These are phyloP conservation scores for Ceratobasidium sp. DNA, from an alignment of 1,284 basidiomycete species.

Conservation along the genomic window DNA sequence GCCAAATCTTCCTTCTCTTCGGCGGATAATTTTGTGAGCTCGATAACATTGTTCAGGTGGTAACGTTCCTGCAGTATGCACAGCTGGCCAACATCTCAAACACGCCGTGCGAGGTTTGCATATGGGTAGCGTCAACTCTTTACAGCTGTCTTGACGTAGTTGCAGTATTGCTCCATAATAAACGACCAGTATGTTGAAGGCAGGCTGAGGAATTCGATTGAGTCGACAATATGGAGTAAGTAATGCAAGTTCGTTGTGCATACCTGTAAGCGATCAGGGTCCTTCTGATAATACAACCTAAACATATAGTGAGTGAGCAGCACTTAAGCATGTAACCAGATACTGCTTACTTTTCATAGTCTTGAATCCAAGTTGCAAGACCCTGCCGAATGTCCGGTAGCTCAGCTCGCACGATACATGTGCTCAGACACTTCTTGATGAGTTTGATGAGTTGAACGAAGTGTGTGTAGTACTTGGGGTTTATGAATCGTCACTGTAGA, in stretches of 20 bases:
- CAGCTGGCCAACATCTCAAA: conserved; percentile 47
- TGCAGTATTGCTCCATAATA: conserved; percentile 52
- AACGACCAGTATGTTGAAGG: conserved; percentile 59
- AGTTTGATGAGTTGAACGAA: conserved; percentile 35
- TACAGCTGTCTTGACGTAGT: conserved; percentile 47
- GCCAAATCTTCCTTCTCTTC: not conserved
- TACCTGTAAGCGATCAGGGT: conserved; percentile 49
- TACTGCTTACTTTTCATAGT: conserved; percentile 57
- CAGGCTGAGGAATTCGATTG: conserved; percentile 52
- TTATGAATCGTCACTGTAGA: conserved; percentile 9
- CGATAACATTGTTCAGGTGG: conserved; percentile 41
- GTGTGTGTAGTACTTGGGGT: conserved; percentile 36
- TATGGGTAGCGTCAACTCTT: conserved; percentile 48
- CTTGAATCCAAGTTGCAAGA: conserved; percentile 55
- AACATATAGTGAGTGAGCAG: not conserved
- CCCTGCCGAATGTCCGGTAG: conserved; percentile 51
- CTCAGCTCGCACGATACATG: conserved; percentile 53
- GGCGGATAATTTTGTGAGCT: not conserved
- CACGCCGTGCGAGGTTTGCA: conserved; percentile 48
- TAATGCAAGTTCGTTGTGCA: conserved; percentile 57
- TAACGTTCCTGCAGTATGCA: conserved; percentile 47
- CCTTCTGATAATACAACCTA: conserved; percentile 56
- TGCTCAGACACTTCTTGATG: conserved; percentile 53
- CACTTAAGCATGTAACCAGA: not conserved
- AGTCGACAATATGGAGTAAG: conserved; percentile 54